Conservation (phyloP, 176 grass and related monocot genomes). For the Pontederia paniculata region DNA sequence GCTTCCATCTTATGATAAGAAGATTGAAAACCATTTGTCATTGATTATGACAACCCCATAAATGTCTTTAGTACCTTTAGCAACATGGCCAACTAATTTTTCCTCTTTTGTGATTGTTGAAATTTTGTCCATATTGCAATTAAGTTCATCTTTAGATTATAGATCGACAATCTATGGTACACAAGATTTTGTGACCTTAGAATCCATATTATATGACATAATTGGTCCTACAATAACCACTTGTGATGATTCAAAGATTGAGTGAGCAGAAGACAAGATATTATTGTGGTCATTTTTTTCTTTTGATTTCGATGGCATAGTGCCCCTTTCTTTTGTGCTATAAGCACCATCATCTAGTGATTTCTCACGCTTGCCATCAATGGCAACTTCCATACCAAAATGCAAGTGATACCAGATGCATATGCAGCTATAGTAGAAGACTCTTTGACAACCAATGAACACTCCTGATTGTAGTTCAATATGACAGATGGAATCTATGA, state of each 20-base stretch:
- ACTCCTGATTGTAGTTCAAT: too few species aligned
- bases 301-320: background rate
- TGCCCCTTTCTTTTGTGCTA: background rate
- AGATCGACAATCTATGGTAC: constrained; percentile 1
- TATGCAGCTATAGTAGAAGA: background rate
- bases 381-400: background rate
- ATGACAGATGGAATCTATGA: background rate
- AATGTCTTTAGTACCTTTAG: constrained; percentile 19
- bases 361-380: background rate
- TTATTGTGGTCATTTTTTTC: background rate
- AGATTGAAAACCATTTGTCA: constrained; percentile 25
- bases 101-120: constrained; percentile 6
- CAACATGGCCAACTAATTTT: constrained; percentile 20
- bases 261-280: background rate
- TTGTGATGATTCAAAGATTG: background rate
- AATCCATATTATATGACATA: constrained; percentile 8
- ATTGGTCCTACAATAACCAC: background rate
- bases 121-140: background rate
- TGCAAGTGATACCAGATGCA: constrained; percentile 7
- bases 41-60: constrained; percentile 21
- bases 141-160: constrained; percentile 8
- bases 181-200: background rate
- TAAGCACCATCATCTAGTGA: background rate
- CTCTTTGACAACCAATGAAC: too few species aligned
- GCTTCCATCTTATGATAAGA: constrained; percentile 19